Evolutionary conservation across 164 flowering plant species (phyloP).

Genomic region (Magnolia sinica): DNA sequence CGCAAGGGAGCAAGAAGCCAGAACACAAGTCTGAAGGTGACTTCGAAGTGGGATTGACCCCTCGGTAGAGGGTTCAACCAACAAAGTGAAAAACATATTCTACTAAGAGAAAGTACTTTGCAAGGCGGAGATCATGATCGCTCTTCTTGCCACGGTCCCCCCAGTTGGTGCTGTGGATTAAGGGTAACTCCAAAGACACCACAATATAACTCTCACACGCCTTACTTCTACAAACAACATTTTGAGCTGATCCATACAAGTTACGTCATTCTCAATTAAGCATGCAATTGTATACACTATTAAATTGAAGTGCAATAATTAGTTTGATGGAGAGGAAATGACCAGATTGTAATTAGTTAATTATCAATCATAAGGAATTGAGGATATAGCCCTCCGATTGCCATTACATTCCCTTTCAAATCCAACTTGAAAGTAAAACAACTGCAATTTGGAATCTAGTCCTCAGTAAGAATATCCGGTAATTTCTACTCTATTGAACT

Average conservation of each 20-base stretch:
- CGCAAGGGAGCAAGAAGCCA: no score
- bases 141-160: neutral
- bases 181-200: neutral
- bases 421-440: neutral
- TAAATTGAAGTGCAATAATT: neutral
- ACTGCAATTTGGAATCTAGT: neutral
- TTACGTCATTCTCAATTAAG: neutral
- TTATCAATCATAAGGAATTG: neutral
- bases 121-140: neutral
- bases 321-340: neutral
- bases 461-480: neutral
- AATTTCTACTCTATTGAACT: no score
- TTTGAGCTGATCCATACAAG: neutral
- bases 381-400: neutral
- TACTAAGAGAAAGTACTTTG: neutral
- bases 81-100: neutral
- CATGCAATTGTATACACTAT: neutral
- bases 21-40: no score
- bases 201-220: neutral
- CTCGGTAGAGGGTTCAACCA: neutral
- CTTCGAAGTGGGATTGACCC: no score
- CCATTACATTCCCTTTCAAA: neutral
- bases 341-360: neutral
- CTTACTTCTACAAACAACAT: neutral
- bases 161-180: neutral